These are phyloP conservation scores for Hippophae tibetana DNA, from an alignment of 306 rosid species.

Conservation along the genomic window DNA sequence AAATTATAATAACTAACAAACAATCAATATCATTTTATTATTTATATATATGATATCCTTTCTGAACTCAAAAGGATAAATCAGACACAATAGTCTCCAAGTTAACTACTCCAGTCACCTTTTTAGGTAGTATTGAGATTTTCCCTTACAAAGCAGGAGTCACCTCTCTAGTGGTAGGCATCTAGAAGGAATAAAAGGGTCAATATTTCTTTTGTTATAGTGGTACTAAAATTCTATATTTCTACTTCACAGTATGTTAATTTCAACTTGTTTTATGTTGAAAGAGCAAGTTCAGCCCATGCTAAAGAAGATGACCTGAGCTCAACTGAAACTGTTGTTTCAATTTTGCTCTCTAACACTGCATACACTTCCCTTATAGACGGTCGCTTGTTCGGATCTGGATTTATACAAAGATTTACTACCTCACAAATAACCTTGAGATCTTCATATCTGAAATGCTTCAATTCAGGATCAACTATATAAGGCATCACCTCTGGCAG, in stretches of 20 bases:
- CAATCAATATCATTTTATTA: no score
- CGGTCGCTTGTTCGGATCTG: constrained; percentile 44
- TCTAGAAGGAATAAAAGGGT: constrained; percentile 39
- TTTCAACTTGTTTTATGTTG: constrained; percentile 32
- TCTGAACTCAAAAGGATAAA: no score
- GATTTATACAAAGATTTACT: constrained; percentile 57
- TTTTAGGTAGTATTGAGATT: no score
- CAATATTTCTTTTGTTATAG: background rate
- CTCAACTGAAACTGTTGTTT: constrained; percentile 62
- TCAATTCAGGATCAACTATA: constrained; percentile 78
- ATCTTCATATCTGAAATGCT: constrained; percentile 60
- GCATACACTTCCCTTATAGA: constrained; percentile 57
- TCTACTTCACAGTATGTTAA: constrained; percentile 54
- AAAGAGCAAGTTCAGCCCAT: constrained; percentile 96
- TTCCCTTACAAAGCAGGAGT: background rate
- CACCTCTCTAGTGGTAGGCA: constrained; percentile 26
- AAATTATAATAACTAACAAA: no score
- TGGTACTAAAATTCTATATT: constrained; percentile 29
- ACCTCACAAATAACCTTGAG: constrained; percentile 75
- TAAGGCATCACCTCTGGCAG: constrained; percentile 62
- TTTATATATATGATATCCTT: no score
- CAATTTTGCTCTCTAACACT: constrained; percentile 75
- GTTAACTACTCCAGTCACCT: no score
- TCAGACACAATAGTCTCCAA: no score
- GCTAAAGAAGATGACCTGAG: constrained; percentile 82